These are phyloP conservation scores for Suhomyces sp. DNA, from an alignment of 805 yeast genomes.

Conservation along the genomic window DNA sequence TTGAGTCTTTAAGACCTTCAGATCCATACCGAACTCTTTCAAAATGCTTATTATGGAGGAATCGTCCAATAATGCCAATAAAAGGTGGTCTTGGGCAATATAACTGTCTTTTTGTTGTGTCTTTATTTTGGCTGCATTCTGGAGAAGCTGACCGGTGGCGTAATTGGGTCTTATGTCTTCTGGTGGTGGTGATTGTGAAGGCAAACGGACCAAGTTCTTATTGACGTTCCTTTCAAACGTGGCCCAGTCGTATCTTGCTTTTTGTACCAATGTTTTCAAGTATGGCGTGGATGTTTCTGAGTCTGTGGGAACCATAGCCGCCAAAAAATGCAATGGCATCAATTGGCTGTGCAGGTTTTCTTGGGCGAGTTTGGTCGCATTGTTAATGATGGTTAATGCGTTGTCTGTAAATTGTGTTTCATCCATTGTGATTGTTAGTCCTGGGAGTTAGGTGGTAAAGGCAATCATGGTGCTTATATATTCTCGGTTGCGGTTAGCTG, in stretches of 20 bases:
- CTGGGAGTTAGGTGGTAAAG: not conserved
- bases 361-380: conserved; percentile 77
- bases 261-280: conserved; percentile 77
- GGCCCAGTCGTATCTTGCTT: conserved; percentile 85
- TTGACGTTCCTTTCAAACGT: conserved; percentile 77
- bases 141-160: conserved; percentile 71
- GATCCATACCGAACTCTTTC: conserved; percentile 66
- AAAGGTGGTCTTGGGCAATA: conserved; percentile 90
- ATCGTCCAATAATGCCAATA: conserved; percentile 83
- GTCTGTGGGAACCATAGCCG: conserved; percentile 76
- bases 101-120: conserved; percentile 86
- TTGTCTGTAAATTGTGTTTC: conserved; percentile 88
- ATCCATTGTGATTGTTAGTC: conserved; percentile 38
- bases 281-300: conserved; percentile 50
- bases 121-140: conserved; percentile 73
- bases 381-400: conserved; percentile 76
- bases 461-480: not conserved
- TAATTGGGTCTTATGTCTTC: conserved; percentile 72
- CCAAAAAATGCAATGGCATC: conserved; percentile 84
- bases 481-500: not conserved
- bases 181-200: conserved; percentile 89
- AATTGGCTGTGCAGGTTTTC: conserved; percentile 83
- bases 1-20: conserved; percentile 73
- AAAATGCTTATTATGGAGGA: conserved; percentile 63
- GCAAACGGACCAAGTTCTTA: conserved; percentile 75